Conservation (phyloP, 2,329 filamentous ascomycete species). For the Botrytis squamosa region DNA sequence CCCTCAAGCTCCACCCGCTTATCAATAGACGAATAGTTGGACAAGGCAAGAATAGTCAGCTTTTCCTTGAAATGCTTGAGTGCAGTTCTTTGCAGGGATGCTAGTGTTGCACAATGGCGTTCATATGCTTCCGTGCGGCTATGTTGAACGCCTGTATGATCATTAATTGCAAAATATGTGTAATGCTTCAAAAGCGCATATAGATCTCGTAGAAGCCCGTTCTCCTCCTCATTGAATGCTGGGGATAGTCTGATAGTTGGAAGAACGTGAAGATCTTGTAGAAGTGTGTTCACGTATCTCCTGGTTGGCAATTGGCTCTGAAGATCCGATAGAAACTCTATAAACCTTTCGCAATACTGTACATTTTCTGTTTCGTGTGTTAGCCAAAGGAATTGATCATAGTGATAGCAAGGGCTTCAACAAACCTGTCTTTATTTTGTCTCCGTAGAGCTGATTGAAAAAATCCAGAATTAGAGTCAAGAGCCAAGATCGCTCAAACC, state of each 20-base stretch:
- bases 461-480: constrained; percentile 85
- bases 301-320: constrained; percentile 92
- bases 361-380: constrained; percentile 55
- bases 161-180: constrained; percentile 83
- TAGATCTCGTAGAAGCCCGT: constrained; percentile 77
- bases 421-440: constrained; percentile 49
- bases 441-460: constrained; percentile 66
- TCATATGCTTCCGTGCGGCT: constrained; percentile 73
- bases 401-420: neutral
- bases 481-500: constrained; percentile 92
- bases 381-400: neutral
- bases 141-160: constrained; percentile 79
- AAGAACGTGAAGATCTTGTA: constrained; percentile 82
- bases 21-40: constrained; percentile 87
- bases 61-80: constrained; percentile 86
- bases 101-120: constrained; percentile 71
- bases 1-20: constrained; percentile 74
- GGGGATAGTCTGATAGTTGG: constrained; percentile 76
- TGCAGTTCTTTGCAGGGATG: constrained; percentile 74
- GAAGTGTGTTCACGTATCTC: constrained; percentile 84
- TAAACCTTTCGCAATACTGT: constrained; percentile 86
- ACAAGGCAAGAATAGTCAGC: constrained; percentile 83
- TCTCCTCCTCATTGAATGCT: constrained; percentile 71
- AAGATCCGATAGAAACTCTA: constrained; percentile 86
- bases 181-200: constrained; percentile 81